phyloP scores from a whole-genome alignment of 2,329 filamentous ascomycete genomes.

The Cytospora paraplurivora region DNA sequence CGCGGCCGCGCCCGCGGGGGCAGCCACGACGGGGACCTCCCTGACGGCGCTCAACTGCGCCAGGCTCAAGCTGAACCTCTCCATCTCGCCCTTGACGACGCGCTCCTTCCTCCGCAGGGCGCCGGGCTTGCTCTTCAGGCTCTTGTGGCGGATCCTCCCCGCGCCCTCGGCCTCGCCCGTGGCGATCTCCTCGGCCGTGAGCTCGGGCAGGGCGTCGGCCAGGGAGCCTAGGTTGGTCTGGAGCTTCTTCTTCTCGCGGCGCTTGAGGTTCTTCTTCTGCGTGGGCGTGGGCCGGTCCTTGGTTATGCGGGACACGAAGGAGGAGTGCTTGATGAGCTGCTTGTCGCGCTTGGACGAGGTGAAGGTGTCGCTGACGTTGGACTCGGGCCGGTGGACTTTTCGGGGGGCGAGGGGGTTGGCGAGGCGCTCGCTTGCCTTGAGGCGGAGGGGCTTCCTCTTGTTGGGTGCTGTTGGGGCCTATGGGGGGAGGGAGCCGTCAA shows the following conservation, averaged over 20 bases:
- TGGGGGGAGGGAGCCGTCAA: conserved; percentile 17
- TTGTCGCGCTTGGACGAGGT: conserved; percentile 80
- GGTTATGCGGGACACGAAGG: conserved; percentile 75
- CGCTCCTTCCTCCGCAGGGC: conserved; percentile 82
- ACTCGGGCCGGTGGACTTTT: conserved; percentile 54
- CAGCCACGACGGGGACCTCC: conserved; percentile 22
- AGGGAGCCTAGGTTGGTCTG: conserved; percentile 73
- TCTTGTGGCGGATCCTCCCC: conserved; percentile 69
- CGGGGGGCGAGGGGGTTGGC: conserved; percentile 54
- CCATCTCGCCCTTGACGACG: conserved; percentile 77
- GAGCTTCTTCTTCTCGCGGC: conserved; percentile 51
- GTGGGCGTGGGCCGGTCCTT: conserved; percentile 50
- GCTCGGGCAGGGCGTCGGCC: conserved; percentile 76
- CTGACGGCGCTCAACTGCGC: conserved; percentile 64
- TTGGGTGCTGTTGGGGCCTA: conserved; percentile 42
- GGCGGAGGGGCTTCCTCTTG: conserved; percentile 59
- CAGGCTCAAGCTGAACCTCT: conserved; percentile 82
- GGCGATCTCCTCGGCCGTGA: conserved; percentile 51
- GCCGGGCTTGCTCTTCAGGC: conserved; percentile 72
- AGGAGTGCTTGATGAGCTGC: conserved; percentile 76
- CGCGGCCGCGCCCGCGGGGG: conserved; percentile 24
- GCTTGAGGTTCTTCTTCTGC: conserved; percentile 44
- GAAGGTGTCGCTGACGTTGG: conserved; percentile 59
- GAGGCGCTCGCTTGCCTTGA: conserved; percentile 56
- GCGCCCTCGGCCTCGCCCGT: conserved; percentile 42